Base-by-base conservation (phyloP, 441 rosid species). In the Syzygium syzygioides region DNA sequence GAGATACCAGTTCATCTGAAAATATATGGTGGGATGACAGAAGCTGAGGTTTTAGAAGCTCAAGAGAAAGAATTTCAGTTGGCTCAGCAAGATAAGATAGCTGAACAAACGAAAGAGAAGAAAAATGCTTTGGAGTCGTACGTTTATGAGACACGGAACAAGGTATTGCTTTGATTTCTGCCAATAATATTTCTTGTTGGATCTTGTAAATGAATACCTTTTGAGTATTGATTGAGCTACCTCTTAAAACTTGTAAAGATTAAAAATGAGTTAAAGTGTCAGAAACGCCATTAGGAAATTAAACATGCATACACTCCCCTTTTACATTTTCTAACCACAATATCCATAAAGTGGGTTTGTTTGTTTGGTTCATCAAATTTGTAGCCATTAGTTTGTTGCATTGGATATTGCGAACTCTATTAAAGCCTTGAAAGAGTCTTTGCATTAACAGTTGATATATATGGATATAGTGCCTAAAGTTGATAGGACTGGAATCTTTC, bases 141-240 rank as follows among this genome's bases (percentile, higher is more conserved):
- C 91, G 98, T 95, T 89, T 95, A 95, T 91, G 98, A 94, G 89
- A 95, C 93, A 90, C 96, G 98, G 86, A 94, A 93, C 91, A 95
- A 94, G 98, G 98, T 94, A 91, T 59, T 59, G 68, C 84, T 89
- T 90, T 92, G n/a, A 41, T 13, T 23, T 76, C 83, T 76, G 53
- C 83, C 20, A 28, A 41, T 13, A 23, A 41, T 41, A 76, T 76
- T 76, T 76, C 83, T 76, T 37, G 80, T 37, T 71, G 50, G 80
- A 71, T 71, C 80, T 71, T 41, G 83, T 76, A 41, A 41, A 76
- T 34, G n/a, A 41, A 53, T 76, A n/a, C 52, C 52, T 76, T 76
- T 23, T 8, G 1, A 41, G 83, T 76, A 76, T 76, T 76, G 48
- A 76, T 76, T 76, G 83, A 76, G 83, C 83, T 76, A 25, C 41